phyloP scores from a whole-genome alignment of 495 filamentous ascomycete genomes.

The Xylaria acuta region DNA sequence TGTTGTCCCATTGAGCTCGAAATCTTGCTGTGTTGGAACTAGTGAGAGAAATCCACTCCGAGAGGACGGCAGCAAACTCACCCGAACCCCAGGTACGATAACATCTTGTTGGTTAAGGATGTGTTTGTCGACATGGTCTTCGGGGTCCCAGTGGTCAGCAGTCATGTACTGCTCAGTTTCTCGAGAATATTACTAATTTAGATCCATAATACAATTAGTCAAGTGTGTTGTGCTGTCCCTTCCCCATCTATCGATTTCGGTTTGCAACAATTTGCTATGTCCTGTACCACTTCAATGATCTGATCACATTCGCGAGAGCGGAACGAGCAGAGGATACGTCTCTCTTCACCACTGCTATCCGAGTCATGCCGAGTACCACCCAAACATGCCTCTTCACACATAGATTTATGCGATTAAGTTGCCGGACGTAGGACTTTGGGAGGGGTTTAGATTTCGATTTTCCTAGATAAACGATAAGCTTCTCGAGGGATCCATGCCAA shows the following conservation, averaged over 20 bases:
- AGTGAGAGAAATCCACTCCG: background rate
- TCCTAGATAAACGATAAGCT: slow-evolving; percentile 15
- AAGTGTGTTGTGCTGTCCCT: background rate
- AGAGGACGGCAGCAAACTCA: background rate
- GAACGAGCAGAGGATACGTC: background rate
- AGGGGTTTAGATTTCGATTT: slow-evolving; percentile 6
- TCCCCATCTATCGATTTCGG: background rate
- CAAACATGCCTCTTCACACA: slow-evolving; percentile 1
- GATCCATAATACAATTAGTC: background rate
- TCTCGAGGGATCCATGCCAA: slow-evolving; percentile 4
- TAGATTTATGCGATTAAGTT: slow-evolving; percentile 2
- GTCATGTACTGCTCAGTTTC: background rate
- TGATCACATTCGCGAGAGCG: slow-evolving; percentile 5
- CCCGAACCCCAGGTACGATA: background rate
- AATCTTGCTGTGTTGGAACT: background rate
- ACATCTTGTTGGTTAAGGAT: background rate
- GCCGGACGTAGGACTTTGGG: slow-evolving; percentile 4
- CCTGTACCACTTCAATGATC: slow-evolving; percentile 18
- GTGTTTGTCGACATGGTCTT: background rate
- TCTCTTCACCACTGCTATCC: slow-evolving; percentile 5
- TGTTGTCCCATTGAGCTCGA: background rate
- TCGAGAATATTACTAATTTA: background rate
- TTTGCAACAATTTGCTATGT: background rate
- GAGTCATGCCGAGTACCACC: slow-evolving; percentile 10
- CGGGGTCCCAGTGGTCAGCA: background rate